A percentile compares a stretch with the other conserved stretches of the same genome.
phyloP scores from a whole-genome alignment of 352 stramenopile species.

The Phytophthora brassicae region DNA sequence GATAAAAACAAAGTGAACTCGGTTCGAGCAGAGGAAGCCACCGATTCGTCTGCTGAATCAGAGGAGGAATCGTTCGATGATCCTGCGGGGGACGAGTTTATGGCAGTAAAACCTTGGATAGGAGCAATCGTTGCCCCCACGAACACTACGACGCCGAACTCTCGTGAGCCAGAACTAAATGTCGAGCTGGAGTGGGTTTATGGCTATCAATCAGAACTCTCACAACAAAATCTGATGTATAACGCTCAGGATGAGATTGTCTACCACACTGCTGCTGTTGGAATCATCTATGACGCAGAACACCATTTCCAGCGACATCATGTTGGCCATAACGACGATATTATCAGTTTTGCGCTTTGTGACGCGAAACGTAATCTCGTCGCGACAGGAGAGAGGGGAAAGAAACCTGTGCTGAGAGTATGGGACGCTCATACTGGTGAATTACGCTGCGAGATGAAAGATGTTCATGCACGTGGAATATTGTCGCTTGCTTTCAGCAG shows the following conservation, averaged over 20 bases:
- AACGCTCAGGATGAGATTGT: slow-evolving; percentile 76
- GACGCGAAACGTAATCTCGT: slow-evolving; percentile 60
- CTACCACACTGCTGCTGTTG: slow-evolving; percentile 87
- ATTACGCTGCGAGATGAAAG: slow-evolving; percentile 59
- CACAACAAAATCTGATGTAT: slow-evolving; percentile 81
- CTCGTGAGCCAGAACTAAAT: slow-evolving; percentile 56
- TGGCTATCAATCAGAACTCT: slow-evolving; percentile 73
- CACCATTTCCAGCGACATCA: slow-evolving; percentile 84
- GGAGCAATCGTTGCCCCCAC: slow-evolving; percentile 79
- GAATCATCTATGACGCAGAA: slow-evolving; percentile 75
- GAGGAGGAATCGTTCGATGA: slow-evolving; percentile 29
- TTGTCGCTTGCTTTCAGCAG: slow-evolving; percentile 67
- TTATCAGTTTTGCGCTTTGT: slow-evolving; percentile 81
- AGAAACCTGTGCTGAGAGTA: slow-evolving; percentile 70
- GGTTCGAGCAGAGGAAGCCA: slow-evolving; percentile 12
- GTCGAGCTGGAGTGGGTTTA: slow-evolving; percentile 87
- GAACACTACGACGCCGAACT: slow-evolving; percentile 65
- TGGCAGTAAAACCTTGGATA: slow-evolving; percentile 90
- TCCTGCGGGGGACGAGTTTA: slow-evolving; percentile 79
- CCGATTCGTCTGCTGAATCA: slow-evolving; percentile 21
- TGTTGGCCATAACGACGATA: slow-evolving; percentile 83
- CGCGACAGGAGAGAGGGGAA: slow-evolving; percentile 85
- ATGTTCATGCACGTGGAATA: slow-evolving; percentile 71
- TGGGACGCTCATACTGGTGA: slow-evolving; percentile 84
- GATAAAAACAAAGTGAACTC: slow-evolving; percentile 6